Base-by-base conservation (phyloP, 768 basidiomycete species). In the Trametes gibbosa region DNA sequence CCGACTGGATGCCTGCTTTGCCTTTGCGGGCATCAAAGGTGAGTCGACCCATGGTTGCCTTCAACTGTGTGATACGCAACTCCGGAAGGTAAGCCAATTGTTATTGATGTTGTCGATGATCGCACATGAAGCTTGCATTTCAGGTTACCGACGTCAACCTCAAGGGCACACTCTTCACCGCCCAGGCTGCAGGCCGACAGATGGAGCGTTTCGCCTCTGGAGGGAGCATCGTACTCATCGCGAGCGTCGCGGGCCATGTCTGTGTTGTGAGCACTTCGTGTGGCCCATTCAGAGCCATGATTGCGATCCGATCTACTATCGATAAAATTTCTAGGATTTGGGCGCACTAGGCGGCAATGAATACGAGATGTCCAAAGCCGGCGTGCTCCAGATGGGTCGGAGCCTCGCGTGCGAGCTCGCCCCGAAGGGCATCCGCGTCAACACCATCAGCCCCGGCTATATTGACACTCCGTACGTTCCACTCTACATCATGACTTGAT, bases 391-490 rank as follows among this genome's bases (percentile, higher is more conserved):
- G 71, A 86, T 89, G 85, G 82, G 78, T 1, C 81, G 89, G 39
- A 87, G 84, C 68, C 85, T 90, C 85, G 89, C 88, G 3, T 89
- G 86, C 65, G 89, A 90, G 66, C 79, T 90, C 0, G 89, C 84
- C 0, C 70, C 65, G 19, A 74, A 84, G 68, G 72, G 76, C 0
- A 89, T 90, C 45, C 79, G 89, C 1, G 86, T 89, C 57, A 90
- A 90, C 69, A 76, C 84, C 4, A 75, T 90, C 50, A 90, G 88
- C 7, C 88, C 88, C 0, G 87, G 89, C 2, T 80, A 86, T 64
- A 85, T 89, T 24, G 83, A 84, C 64, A 89, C 87, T 1, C 75
- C 74, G 84, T 84, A 51, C 25, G 59, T 37, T 13, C 23, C 14
- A 37, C 37, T 23, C 1, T 16, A 3, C 16, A 3, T 14, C 17